Base-by-base conservation (phyloP, 495 filamentous ascomycete species). In the Aspergillus cristatus region DNA sequence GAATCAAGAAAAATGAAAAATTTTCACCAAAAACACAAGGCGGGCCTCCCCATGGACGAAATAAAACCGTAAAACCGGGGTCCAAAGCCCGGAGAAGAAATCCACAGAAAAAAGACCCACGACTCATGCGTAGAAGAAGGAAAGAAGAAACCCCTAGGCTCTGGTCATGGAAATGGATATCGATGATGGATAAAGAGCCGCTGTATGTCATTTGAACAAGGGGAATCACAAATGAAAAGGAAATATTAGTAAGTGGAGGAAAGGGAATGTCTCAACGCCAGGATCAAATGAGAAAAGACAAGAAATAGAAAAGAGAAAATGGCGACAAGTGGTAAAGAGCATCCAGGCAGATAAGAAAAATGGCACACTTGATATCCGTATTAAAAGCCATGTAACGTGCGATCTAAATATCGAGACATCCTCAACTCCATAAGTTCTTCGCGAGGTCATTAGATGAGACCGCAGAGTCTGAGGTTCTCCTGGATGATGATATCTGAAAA, bases 381-480 rank as follows among this genome's bases (percentile, higher is more conserved):
- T 47, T 51, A 56, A 44, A 53, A 45, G 41, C 44, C 52, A 51
- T 41, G 42, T 55, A 50, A 45, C 54, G 55, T 58, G 54, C 56
- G 54, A 57, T 61, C 58, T 64, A 64, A 41, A 44, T 53, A 33
- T 57, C 54, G 46, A 54, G 50, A 49, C 38, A 50, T 40, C 52
- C 40, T 54, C 51, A 60, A 53, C n/a, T 46, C 50, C 48, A 46
- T 51, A 45, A 50, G 49, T 49, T 41, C n/a, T n/a, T n/a, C n/a
- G n/a, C 45, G 38, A 43, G 35, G 50, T 67, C 64, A 65, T 70
- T 82, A 98, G 75, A 98, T 97, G 60, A 98, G 75, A 76, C 91
- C 91, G 66, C 91, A 97, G 51, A 93, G 74, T 60, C 93, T 84
- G 43, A 98, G 81, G 71, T 98, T 98, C 68, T 97, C 93, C 78